Percentiles rank a stretch among this genome's conserved stretches.
phyloP scores from a whole-genome alignment of 495 filamentous ascomycete species.

The Neurospora sp. region DNA sequence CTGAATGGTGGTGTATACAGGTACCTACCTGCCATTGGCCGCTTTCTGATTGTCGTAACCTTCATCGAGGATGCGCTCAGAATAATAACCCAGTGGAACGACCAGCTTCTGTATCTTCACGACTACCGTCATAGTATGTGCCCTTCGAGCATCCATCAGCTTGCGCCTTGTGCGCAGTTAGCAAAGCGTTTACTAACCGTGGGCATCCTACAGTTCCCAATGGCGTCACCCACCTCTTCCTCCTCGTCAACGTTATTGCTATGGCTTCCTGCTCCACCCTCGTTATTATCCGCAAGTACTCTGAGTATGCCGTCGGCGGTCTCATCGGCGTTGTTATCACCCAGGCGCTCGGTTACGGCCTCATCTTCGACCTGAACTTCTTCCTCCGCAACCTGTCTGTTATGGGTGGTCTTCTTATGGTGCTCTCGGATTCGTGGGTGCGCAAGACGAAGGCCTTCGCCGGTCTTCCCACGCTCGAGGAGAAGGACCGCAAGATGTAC shows the following conservation, averaged over 20 bases:
- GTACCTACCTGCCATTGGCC: conserved; percentile 88
- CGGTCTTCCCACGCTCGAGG: conserved; percentile 83
- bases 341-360: conserved; percentile 94
- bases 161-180: background rate
- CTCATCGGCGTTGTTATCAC: conserved; percentile 85
- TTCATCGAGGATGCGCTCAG: conserved; percentile 94
- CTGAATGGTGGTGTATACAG: conserved; percentile 31
- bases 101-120: conserved; percentile 86
- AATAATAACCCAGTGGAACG: conserved; percentile 96
- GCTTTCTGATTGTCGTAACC: conserved; percentile 95
- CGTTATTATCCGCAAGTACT: conserved; percentile 84
- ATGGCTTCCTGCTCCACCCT: conserved; percentile 76
- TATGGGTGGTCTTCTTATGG: conserved; percentile 94
- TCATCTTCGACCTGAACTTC: conserved; percentile 99
- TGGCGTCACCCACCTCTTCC: conserved; percentile 89
- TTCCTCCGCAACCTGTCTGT: conserved; percentile 98
- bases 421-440: conserved; percentile 94
- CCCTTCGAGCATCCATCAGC: conserved; percentile 13
- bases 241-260: conserved; percentile 79
- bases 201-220: conserved; percentile 53
- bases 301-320: conserved; percentile 83
- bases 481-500: conserved; percentile 99
- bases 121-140: conserved; percentile 85
- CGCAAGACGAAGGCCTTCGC: conserved; percentile 95
- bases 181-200: conserved; percentile 9